Base-by-base conservation (phyloP, 148 eudicot genomes). In the Spergularia bocconei region DNA sequence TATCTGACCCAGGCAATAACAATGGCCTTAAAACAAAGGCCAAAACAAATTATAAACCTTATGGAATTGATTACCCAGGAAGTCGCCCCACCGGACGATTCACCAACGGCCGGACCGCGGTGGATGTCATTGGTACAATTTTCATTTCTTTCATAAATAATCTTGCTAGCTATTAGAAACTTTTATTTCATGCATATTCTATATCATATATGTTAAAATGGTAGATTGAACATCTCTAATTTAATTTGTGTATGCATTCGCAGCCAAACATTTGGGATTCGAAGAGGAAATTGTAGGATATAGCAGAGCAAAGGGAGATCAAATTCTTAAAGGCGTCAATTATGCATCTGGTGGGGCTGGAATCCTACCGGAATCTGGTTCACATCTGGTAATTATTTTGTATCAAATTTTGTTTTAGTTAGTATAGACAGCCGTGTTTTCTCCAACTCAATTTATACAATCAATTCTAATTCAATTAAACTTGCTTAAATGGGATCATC, bases 341-440 rank as follows among this genome's bases (percentile, higher is more conserved):
- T 93, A 80, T 57, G 98, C 98, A 15, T 91, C 98, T 6, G 98
- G 98, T 70, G 93, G 92, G 21, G 86, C 98, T 69, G 98, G 98
- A 0, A 89, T 93, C 16, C 79, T 86, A 23, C 86, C 87, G 63
- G 89, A 91, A 83, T 81, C 91, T 6, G 98, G 98, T 36, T 86
- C 86, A 61, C 87, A 85, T 73, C 73, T 93, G 86, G 98, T 93
- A 76, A 0, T 14, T 11, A 5, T 13, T 39, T 11, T 5, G 20
- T 13, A 0, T 17, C 29, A 7, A 7, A 48, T 61, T 23, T 13
- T 7, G 7, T 61, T 61, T 61, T 25, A 7, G 13, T 11, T 66
- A 36, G 36, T 29, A 29, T 4, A 29, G 10, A 44, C 10, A 8
- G 10, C 6, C 48, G 8, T 44, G 7, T 44, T 44, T 44, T 41